phyloP scores from a whole-genome alignment of 1,284 basidiomycete genomes.

The Vanrija pseudolonga region DNA sequence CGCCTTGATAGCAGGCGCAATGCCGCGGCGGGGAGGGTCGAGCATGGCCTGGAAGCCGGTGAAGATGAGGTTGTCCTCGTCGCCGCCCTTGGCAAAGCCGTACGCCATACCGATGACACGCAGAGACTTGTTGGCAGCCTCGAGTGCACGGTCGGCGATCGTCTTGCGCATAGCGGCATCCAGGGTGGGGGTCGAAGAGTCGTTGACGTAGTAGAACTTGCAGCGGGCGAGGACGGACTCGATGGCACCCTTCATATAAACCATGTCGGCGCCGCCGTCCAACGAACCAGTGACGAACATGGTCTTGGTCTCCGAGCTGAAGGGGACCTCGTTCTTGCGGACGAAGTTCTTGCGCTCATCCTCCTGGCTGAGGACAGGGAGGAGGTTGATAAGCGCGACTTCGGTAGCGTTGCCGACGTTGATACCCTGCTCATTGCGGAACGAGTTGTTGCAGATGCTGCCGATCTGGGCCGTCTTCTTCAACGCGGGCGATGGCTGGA shows the following conservation, averaged over 20 bases:
- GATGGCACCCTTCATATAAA: conserved; percentile 89
- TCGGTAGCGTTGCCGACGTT: conserved; percentile 90
- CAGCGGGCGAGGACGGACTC: conserved; percentile 81
- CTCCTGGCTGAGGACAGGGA: conserved; percentile 64
- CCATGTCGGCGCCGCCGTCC: conserved; percentile 61
- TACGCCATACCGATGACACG: conserved; percentile 88
- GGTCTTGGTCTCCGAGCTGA: conserved; percentile 87
- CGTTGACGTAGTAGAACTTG: conserved; percentile 79
- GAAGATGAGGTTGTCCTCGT: conserved; percentile 67
- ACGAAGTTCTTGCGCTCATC: conserved; percentile 71
- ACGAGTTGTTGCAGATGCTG: conserved; percentile 56
- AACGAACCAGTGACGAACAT: conserved; percentile 79
- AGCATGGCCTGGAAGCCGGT: conserved; percentile 92
- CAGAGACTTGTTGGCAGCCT: conserved; percentile 70
- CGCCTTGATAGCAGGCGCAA: conserved; percentile 77
- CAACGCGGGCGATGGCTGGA: conserved; percentile 53
- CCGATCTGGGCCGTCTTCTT: conserved; percentile 64
- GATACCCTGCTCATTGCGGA: conserved; percentile 66
- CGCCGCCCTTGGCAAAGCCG: conserved; percentile 55
- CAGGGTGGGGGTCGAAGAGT: conserved; percentile 73
- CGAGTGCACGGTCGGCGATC: conserved; percentile 66
- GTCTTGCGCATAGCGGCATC: conserved; percentile 64
- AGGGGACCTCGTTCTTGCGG: conserved; percentile 74
- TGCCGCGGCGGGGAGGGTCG: conserved; percentile 89
- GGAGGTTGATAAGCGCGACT: conserved; percentile 80